Evolutionary conservation across 805 yeast species (phyloP).

Genomic region (Torulaspora gathmanii): DNA sequence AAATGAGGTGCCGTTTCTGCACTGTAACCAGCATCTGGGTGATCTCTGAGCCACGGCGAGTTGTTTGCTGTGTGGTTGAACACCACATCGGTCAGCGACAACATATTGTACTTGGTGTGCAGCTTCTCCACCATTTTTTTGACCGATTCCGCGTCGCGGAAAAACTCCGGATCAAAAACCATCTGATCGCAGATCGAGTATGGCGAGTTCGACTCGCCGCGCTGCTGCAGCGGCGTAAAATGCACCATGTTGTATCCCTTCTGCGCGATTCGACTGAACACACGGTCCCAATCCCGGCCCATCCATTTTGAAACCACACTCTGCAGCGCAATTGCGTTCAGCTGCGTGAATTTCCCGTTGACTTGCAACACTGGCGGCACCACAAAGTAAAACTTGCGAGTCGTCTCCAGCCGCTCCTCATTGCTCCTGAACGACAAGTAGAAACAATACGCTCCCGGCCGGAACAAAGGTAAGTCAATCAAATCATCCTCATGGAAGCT

Average conservation of each 20-base stretch:
- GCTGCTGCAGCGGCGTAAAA: conserved; percentile 85
- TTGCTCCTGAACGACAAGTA: conserved; percentile 54
- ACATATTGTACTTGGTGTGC: conserved; percentile 52
- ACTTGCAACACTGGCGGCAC: conserved; percentile 73
- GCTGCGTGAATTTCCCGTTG: conserved; percentile 52
- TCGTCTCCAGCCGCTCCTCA: conserved; percentile 39
- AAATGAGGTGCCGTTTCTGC: conserved; percentile 86
- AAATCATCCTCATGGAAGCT: conserved; percentile 60
- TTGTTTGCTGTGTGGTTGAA: conserved; percentile 93
- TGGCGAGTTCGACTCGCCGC: conserved; percentile 91
- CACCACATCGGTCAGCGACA: conserved; percentile 86
- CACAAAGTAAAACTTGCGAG: conserved; percentile 64
- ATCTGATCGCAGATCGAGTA: conserved; percentile 88
- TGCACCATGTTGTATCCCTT: conserved; percentile 96
- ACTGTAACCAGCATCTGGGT: conserved; percentile 90
- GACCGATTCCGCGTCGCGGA: conserved; percentile 55
- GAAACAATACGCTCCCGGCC: conserved; percentile 78
- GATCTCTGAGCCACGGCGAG: conserved; percentile 76
- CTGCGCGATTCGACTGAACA: conserved; percentile 54
- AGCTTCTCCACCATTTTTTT: conserved; percentile 44
- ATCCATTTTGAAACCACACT: conserved; percentile 89
- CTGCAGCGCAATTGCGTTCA: conserved; percentile 77
- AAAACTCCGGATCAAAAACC: conserved; percentile 61
- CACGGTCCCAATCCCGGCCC: conserved; percentile 69
- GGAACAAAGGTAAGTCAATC: conserved; percentile 55